Conservation (phyloP, 2,329 filamentous ascomycete genomes). For the Ophiocordyceps australis region DNA sequence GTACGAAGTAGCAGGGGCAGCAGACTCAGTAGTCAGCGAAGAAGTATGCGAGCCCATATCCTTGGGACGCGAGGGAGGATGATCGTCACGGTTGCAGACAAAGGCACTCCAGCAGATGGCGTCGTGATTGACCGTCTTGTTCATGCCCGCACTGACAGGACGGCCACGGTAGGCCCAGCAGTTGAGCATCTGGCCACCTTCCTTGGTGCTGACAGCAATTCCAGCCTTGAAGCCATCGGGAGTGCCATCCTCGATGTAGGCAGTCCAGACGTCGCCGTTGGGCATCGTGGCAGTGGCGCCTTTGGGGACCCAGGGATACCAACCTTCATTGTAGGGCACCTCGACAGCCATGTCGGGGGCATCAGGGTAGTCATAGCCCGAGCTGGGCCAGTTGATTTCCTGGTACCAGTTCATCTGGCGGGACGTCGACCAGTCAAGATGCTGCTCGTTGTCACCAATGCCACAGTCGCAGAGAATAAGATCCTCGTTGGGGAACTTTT, state of each 20-base stretch:
- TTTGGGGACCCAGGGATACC: constrained; percentile 18
- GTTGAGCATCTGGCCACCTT: constrained; percentile 17
- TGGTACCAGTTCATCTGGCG: constrained; percentile 25
- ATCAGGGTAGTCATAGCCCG: constrained; percentile 14
- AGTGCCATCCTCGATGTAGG: constrained; percentile 20
- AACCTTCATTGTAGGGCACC: constrained; percentile 17
- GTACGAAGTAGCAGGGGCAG: constrained; percentile 13
- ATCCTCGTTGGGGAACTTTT: constrained; percentile 14
- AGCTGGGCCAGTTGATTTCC: constrained; percentile 16
- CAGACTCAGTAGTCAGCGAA: constrained; percentile 12
- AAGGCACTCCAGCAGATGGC: constrained; percentile 21
- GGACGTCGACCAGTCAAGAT: constrained; percentile 21
- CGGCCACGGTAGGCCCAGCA: constrained; percentile 23
- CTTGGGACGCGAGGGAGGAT: constrained; percentile 13
- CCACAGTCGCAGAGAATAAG: constrained; percentile 22
- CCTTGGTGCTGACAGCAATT: constrained; percentile 19
- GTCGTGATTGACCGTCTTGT: constrained; percentile 17
- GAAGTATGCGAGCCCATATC: constrained; percentile 17
- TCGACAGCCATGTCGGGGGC: constrained; percentile 19
- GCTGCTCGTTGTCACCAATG: constrained; percentile 20
- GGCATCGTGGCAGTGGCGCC: constrained; percentile 18
- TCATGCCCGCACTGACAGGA: constrained; percentile 17
- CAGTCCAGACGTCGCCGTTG: constrained; percentile 20
- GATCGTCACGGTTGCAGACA: constrained; percentile 18
- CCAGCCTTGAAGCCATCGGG: constrained; percentile 20